Evolutionary conservation across 495 filamentous ascomycete genomes (phyloP).

Genomic region (Lasiosphaeriaceae sp.): DNA sequence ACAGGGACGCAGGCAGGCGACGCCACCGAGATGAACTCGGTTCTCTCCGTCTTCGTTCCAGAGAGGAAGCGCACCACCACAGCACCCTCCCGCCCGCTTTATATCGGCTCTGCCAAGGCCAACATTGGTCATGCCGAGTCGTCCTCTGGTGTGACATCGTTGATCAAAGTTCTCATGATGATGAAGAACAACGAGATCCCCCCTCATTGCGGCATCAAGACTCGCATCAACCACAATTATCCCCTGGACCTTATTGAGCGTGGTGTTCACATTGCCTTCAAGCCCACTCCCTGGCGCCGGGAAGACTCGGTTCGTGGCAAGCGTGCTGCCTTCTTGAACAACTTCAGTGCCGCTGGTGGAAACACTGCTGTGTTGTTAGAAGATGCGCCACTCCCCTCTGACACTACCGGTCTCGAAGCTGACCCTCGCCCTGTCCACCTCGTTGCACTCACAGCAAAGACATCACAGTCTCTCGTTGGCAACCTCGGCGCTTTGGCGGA

Average conservation of each 20-base stretch:
- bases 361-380: slow-evolving; percentile 52
- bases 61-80: slow-evolving; percentile 30
- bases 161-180: slow-evolving; percentile 76
- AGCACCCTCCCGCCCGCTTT: slow-evolving; percentile 54
- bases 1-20: slow-evolving; percentile 74
- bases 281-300: slow-evolving; percentile 26
- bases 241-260: slow-evolving; percentile 5
- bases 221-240: slow-evolving; percentile 35
- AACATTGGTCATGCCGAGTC: slow-evolving; percentile 78
- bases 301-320: slow-evolving; percentile 40
- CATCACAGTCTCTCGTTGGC: slow-evolving; percentile 26
- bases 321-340: slow-evolving; percentile 47
- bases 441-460: slow-evolving; percentile 48
- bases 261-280: slow-evolving; percentile 5
- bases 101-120: slow-evolving; percentile 70
- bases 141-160: slow-evolving; percentile 63
- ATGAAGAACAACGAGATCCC: slow-evolving; percentile 68
- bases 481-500: slow-evolving; percentile 29
- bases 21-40: slow-evolving; percentile 58
- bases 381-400: slow-evolving; percentile 28
- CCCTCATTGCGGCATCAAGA: slow-evolving; percentile 70
- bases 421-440: slow-evolving; percentile 38
- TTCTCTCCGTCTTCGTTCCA: slow-evolving; percentile 62
- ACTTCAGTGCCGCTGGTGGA: slow-evolving; percentile 54
- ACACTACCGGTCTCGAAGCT: not conserved